A percentile compares a stretch with the other conserved stretches of the same genome.
phyloP scores from a whole-genome alignment of 441 rosid genomes.

The Adansonia madagascariensis region DNA sequence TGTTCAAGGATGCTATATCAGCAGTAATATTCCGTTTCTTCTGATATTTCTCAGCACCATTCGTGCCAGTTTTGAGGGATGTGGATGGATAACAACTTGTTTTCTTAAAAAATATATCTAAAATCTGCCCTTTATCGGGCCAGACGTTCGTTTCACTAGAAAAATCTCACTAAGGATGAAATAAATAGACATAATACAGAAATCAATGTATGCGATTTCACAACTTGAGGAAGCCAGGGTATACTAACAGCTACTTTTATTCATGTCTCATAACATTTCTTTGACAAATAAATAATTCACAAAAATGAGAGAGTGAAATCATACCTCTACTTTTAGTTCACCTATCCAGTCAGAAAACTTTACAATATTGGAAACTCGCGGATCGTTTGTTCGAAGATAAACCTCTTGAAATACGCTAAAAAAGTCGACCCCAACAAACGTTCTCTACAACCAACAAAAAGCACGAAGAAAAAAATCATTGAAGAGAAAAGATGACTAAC shows the following conservation, averaged over 20 bases:
- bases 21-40: background rate
- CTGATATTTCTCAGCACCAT: background rate
- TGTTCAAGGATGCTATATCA: background rate
- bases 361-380: conserved; percentile 84
- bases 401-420: conserved; percentile 93
- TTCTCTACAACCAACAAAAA: conserved; percentile 57
- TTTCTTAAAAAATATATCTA: background rate
- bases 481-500: background rate
- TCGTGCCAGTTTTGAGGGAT: background rate
- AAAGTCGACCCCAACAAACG: conserved; percentile 85
- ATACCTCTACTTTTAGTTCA: conserved; percentile 94
- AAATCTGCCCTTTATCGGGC: background rate
- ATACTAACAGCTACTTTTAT: background rate
- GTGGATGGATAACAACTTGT: background rate
- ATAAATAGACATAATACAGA: background rate
- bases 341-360: conserved; percentile 81
- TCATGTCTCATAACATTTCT: background rate
- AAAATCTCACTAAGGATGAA: background rate
- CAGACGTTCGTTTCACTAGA: background rate
- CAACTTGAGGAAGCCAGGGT: conserved; percentile 8
- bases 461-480: conserved; percentile 4
- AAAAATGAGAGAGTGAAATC: conserved; percentile 22
- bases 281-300: background rate
- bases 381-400: conserved; percentile 67
- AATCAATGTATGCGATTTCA: background rate